phyloP scores from a whole-genome alignment of 805 yeast species.

The Sungouiella thailandica region DNA sequence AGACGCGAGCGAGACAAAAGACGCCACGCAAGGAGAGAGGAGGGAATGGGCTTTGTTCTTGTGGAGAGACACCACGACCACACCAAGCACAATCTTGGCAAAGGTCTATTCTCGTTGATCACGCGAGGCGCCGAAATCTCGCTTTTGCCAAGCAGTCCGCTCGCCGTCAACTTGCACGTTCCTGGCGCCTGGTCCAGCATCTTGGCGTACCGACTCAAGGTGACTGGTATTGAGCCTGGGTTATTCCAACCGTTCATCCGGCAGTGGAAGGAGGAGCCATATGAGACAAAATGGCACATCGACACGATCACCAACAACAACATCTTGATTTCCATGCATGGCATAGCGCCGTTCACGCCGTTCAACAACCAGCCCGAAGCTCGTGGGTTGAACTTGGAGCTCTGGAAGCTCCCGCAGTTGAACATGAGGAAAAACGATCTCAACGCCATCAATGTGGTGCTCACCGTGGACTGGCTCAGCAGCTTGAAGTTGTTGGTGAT shows the following conservation, averaged over 20 bases:
- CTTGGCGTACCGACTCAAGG: slow-evolving; percentile 43
- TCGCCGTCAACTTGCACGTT: slow-evolving; percentile 44
- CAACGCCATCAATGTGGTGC: slow-evolving; percentile 31
- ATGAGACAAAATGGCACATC: slow-evolving; percentile 78
- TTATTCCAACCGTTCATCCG: slow-evolving; percentile 59
- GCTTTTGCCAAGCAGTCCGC: slow-evolving; percentile 39
- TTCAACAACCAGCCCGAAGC: slow-evolving; percentile 21
- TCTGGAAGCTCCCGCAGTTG: slow-evolving; percentile 41
- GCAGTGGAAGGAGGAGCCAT: slow-evolving; percentile 60
- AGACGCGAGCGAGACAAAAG: slow-evolving; percentile 9
- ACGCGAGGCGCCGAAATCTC: slow-evolving; percentile 35
- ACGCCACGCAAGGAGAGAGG: slow-evolving; percentile 3
- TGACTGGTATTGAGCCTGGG: slow-evolving; percentile 11
- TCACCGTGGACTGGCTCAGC: slow-evolving; percentile 48
- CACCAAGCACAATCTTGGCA: not conserved
- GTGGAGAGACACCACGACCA: not conserved
- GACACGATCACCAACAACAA: slow-evolving; percentile 36
- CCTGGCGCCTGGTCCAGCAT: slow-evolving; percentile 60
- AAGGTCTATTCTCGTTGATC: slow-evolving; percentile 33
- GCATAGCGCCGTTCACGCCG: slow-evolving; percentile 68
- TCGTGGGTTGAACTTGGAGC: slow-evolving; percentile 23
- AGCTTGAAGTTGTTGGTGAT: slow-evolving; percentile 68
- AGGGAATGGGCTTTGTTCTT: not conserved
- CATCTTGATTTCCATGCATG: slow-evolving; percentile 43
- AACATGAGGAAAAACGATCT: slow-evolving; percentile 15